A percentile compares a stretch with the other conserved stretches of the same genome.
Evolutionary conservation across 2,329 filamentous ascomycete genomes (phyloP).

Genomic region (Xylaria sp.): DNA sequence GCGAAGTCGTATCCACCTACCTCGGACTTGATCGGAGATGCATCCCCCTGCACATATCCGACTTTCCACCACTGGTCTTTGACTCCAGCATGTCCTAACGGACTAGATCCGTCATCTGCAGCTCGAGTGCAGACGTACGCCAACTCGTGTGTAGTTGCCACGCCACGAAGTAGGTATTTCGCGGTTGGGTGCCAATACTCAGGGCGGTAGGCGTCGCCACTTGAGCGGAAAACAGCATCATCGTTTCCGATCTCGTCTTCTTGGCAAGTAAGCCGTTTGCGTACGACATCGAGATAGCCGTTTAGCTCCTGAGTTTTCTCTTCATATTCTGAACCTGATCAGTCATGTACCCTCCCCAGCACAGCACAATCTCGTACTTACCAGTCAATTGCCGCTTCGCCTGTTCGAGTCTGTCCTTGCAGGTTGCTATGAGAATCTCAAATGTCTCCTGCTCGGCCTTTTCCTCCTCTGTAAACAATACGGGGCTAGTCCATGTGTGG

Average conservation of each 20-base stretch:
- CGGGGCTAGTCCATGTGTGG: slow-evolving; percentile 39
- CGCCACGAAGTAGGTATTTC: slow-evolving; percentile 47
- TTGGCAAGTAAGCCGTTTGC: slow-evolving; percentile 31
- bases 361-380: slow-evolving; percentile 25
- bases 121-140: slow-evolving; percentile 47
- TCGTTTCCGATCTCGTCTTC: slow-evolving; percentile 30
- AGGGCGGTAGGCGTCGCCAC: slow-evolving; percentile 26
- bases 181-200: slow-evolving; percentile 37
- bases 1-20: slow-evolving; percentile 33
- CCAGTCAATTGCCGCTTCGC: slow-evolving; percentile 32
- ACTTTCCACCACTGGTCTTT: slow-evolving; percentile 54
- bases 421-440: slow-evolving; percentile 33
- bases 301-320: slow-evolving; percentile 18
- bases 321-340: slow-evolving; percentile 20
- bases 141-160: slow-evolving; percentile 43
- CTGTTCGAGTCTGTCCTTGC: slow-evolving; percentile 33
- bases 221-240: slow-evolving; percentile 26
- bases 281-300: slow-evolving; percentile 22
- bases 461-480: slow-evolving; percentile 33
- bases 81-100: slow-evolving; percentile 32
- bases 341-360: slow-evolving; percentile 9
- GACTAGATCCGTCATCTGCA: slow-evolving; percentile 39
- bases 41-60: slow-evolving; percentile 37
- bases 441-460: slow-evolving; percentile 29
- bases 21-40: slow-evolving; percentile 44